These are phyloP conservation scores for Sordariomycetes sp. DNA, from an alignment of 2,329 filamentous ascomycete genomes.

Conservation along the genomic window DNA sequence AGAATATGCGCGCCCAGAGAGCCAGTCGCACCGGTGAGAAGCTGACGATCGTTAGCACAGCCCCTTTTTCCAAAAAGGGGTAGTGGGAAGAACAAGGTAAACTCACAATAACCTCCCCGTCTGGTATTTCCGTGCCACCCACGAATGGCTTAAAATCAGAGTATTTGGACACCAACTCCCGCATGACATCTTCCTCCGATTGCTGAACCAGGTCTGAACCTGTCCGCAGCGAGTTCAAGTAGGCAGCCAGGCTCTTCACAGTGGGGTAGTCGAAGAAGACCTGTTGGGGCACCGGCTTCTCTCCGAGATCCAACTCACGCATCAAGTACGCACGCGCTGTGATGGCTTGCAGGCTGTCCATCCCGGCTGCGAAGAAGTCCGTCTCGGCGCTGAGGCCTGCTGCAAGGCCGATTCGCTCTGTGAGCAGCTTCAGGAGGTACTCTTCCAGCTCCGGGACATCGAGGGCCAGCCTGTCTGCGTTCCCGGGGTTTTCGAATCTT, in stretches of 20 bases:
- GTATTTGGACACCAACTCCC: slow-evolving; percentile 24
- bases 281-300: slow-evolving; percentile 39
- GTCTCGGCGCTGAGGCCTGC: slow-evolving; percentile 19
- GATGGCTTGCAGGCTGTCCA: slow-evolving; percentile 51
- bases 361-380: slow-evolving; percentile 49
- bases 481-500: slow-evolving; percentile 8
- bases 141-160: slow-evolving; percentile 17
- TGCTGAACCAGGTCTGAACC: slow-evolving; percentile 6
- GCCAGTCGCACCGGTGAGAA: slow-evolving; percentile 54
- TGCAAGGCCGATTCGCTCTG: slow-evolving; percentile 6
- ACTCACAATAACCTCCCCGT: slow-evolving; percentile 21
- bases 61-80: background rate
- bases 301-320: slow-evolving; percentile 37
- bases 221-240: slow-evolving; percentile 13
- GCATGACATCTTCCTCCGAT: slow-evolving; percentile 21
- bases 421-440: slow-evolving; percentile 22
- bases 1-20: slow-evolving; percentile 50
- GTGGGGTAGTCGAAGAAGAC: slow-evolving; percentile 46
- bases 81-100: background rate
- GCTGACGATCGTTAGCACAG: slow-evolving; percentile 8
- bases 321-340: slow-evolving; percentile 42
- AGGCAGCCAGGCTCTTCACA: slow-evolving; percentile 1
- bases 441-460: slow-evolving; percentile 15
- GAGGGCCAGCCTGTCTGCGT: background rate
- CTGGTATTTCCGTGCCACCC: slow-evolving; percentile 11